Conservation (phyloP, 169 alveolate species). For the Eimeria falciformis region DNA sequence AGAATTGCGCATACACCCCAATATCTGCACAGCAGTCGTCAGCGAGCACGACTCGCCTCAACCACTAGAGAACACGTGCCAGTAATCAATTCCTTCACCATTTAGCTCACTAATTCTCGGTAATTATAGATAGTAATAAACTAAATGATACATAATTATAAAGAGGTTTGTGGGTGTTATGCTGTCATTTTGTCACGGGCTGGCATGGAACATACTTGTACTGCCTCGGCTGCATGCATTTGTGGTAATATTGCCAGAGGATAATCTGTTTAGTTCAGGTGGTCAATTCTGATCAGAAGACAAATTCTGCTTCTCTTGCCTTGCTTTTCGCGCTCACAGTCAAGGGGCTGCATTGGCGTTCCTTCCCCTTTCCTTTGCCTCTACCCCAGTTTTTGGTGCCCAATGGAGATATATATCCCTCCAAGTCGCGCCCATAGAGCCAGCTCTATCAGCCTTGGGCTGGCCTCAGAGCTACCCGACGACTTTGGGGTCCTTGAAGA, state of each 20-base stretch:
- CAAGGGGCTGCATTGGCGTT: too few relatives aligned
- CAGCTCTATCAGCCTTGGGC: not conserved
- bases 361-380: not conserved
- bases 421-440: conserved; percentile 21
- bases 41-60: conserved; percentile 20
- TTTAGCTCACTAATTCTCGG: not conserved
- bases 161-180: not conserved
- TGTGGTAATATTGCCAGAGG: not conserved
- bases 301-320: not conserved
- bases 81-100: not conserved
- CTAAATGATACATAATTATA: not conserved
- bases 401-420: conserved; percentile 27
- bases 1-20: conserved; percentile 18
- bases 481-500: conserved; percentile 28
- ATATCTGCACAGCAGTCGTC: conserved; percentile 29
- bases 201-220: not conserved
- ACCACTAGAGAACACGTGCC: not conserved
- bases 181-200: not conserved
- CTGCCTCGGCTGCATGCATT: conserved; percentile 14
- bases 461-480: conserved; percentile 1
- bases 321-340: not conserved
- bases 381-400: not conserved
- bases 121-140: not conserved
- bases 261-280: not conserved
- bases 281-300: not conserved